Base-by-base conservation (phyloP, 2,329 filamentous ascomycete species). In the Macrophomina phaseolina region DNA sequence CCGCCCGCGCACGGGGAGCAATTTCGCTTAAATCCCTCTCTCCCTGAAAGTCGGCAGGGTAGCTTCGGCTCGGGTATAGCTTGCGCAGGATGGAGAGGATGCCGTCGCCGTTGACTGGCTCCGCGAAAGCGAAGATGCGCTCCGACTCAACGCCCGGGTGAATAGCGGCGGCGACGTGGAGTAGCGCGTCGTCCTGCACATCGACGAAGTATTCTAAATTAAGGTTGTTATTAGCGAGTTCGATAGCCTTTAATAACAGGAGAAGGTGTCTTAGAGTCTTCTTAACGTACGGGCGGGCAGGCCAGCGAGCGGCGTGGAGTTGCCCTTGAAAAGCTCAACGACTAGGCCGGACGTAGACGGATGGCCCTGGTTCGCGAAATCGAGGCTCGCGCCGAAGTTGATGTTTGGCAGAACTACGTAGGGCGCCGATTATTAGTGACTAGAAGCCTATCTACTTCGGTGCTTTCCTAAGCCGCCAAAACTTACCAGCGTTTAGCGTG, bases 401-500 rank as follows among this genome's bases (percentile, higher is more conserved):
- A 67, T 65, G 30, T 46, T 36, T 5, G 63, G 63, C 12, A 65
- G 30, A 7, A 65, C 63, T 56, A 1, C 3, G 11, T 1, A 4
- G 34, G 2, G n/a, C 23, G 23, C 3, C 2, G 23, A 23, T 2
- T 23, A 3, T 23, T 3, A 23, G 23, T 11, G 4, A 2, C n/a
- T 18, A 18, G 1, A 18, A 18, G 18, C 18, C 18, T 18, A 18
- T 18, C 18, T 18, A 11, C 32, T n/a, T 23, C 40, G 16, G 3
- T 23, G 23, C 23, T 23, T 1, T 23, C 23, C 23, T 3, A 2
- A 23, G 3, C 23, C 2, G 3, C 23, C 23, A 23, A 23, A 23
- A 36, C 63, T 4, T 28, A 58, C 63, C 69, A 5, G 79, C 69
- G 64, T 82, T 81, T 23, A 79, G 73, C 7, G 74, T 73, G 69